Base-by-base conservation (phyloP, 192 early-diverging fungal species). In the Geranomyces michiganensis region DNA sequence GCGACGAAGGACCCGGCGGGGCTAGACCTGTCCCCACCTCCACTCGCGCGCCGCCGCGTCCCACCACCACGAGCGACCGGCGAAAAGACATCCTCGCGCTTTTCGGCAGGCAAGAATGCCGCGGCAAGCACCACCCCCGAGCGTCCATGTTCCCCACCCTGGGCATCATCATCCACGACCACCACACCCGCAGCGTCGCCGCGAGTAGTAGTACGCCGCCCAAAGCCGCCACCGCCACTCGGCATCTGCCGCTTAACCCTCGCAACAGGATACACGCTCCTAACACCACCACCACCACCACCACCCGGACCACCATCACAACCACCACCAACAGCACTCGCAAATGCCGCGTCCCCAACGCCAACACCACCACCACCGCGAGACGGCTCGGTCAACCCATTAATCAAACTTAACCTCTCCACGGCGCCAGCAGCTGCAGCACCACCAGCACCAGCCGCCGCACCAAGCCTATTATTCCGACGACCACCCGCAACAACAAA, bases 231-330 rank as follows among this genome's bases (percentile, higher is more conserved):
- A 10, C 36, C 36, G 36, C 5, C 15, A 15, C 51, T 53, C 24
- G 58, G 58, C 17, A 31, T 13, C 24, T 56, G 66, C 56, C 75
- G 80, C 68, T 81, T 81, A 15, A 81, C 47, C 14, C 80, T n/a
- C 56, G 80, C 72, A 21, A 67, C 36, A 2, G 80, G 80, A 62
- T 78, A 81, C 44, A 80, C 14, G 21, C 61, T 64, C 47, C 33
- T 19, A 4, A 80, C 44, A 6, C 72, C 77, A 12, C 56, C 31
- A n/a, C 36, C 36, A 41, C 36, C 5, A 10, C 36, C 36, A 7
- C 36, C 36, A 41, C 36, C 10, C 36, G n/a, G n/a, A 6, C 72
- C 77, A 12, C 56, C 31, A n/a, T 10, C 36, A 41, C 36, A 10
- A 10, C 36, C 36, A 7, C 36, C 36, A 41, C 36, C 10, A 3